A percentile compares a stretch with the other conserved stretches of the same genome.
Evolutionary conservation across 2,329 filamentous ascomycete species (phyloP).

Genomic region (Fusarium buharicum): DNA sequence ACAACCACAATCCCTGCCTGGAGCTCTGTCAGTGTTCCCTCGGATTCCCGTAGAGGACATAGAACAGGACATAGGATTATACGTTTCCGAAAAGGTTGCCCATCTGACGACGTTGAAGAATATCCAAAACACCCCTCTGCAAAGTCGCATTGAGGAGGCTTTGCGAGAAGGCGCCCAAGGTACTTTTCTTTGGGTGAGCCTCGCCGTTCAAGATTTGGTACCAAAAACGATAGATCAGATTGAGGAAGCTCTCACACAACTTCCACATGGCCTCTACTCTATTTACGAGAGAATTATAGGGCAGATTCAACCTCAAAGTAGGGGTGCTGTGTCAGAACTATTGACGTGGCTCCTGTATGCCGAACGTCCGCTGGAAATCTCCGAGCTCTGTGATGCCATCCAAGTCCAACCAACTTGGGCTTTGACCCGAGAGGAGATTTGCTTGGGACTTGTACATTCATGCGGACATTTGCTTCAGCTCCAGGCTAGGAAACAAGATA

Average conservation of each 20-base stretch:
- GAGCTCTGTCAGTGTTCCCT: background rate
- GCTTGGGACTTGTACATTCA: background rate
- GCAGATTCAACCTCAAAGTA: background rate
- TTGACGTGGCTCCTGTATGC: slow-evolving; percentile 3
- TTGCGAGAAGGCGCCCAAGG: background rate
- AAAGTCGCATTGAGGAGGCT: background rate
- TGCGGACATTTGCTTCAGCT: slow-evolving; percentile 6
- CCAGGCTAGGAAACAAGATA: background rate
- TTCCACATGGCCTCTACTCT: background rate
- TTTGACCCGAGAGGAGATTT: background rate
- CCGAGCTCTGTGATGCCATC: background rate
- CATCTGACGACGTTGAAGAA: background rate
- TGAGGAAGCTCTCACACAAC: slow-evolving; percentile 1
- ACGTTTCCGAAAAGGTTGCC: background rate
- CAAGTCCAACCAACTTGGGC: background rate
- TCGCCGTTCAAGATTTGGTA: slow-evolving; percentile 21
- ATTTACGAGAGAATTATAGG: background rate
- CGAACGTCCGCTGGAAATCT: background rate
- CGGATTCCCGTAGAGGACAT: background rate
- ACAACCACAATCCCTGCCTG: background rate
- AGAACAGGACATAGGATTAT: background rate
- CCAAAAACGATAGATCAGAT: background rate
- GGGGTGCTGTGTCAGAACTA: background rate
- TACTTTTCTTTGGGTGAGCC: slow-evolving; percentile 28
- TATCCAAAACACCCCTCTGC: background rate